Evolutionary conservation across 176 grass and related monocot species (phyloP).

Genomic region (Canna indica): DNA sequence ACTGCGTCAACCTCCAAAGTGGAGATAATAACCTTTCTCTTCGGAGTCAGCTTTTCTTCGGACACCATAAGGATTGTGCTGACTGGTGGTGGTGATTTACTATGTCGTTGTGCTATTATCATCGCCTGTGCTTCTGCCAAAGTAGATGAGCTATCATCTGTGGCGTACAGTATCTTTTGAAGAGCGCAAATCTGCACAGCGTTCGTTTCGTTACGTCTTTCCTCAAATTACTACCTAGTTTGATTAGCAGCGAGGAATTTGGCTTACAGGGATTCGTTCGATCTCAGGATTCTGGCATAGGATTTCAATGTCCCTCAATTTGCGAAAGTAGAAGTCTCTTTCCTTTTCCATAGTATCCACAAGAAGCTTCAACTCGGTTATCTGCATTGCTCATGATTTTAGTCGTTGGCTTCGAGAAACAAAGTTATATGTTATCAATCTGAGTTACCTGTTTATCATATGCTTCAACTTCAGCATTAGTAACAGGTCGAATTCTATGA

Average conservation of each 20-base stretch:
- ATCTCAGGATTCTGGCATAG: constrained; percentile 64
- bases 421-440: neutral
- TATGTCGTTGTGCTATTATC: constrained; percentile 30
- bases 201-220: too few species aligned
- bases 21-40: constrained; percentile 72
- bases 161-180: constrained; percentile 65
- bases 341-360: constrained; percentile 95
- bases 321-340: constrained; percentile 92
- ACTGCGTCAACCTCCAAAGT: constrained; percentile 48
- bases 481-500: constrained; percentile 35
- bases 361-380: constrained; percentile 75
- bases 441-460: constrained; percentile 58
- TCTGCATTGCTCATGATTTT: constrained; percentile 36
- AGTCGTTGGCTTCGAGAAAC: neutral
- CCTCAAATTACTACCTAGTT: neutral
- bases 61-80: constrained; percentile 61
- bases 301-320: constrained; percentile 85
- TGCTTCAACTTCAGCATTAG: constrained; percentile 36
- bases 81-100: constrained; percentile 25
- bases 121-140: constrained; percentile 49
- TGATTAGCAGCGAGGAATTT: too few species aligned
- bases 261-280: constrained; percentile 57
- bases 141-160: constrained; percentile 36
- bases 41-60: constrained; percentile 56
- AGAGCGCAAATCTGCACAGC: constrained; percentile 48